Evolutionary conservation across 108 stramenopile genomes (phyloP).

Genomic region (Pseudonitzschia delicatissima): DNA sequence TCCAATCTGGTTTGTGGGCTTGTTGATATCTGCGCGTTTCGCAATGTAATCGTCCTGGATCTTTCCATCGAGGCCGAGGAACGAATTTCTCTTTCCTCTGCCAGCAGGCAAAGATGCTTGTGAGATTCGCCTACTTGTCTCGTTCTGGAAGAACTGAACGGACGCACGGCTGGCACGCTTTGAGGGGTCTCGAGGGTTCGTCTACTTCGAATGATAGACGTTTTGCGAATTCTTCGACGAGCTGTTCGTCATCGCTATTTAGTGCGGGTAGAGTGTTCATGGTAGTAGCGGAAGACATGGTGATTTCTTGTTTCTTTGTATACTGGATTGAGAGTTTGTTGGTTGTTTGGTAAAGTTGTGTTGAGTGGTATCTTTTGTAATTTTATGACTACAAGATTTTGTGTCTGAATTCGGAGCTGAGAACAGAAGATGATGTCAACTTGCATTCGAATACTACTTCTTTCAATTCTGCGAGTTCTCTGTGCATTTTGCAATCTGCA

Average conservation of each 20-base stretch:
- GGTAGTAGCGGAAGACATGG: not conserved
- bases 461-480: no score
- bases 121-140: not conserved
- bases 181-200: not conserved
- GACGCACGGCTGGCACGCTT: slow-evolving; percentile 7
- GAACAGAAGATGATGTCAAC: no score
- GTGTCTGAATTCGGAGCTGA: not conserved
- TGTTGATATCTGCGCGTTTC: slow-evolving; percentile 33
- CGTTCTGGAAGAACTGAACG: slow-evolving; percentile 9
- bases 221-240: not conserved
- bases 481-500: no score
- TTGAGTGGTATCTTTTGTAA: not conserved
- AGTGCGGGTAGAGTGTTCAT: not conserved
- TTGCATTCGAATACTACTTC: no score
- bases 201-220: not conserved
- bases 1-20: not conserved
- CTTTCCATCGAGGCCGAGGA: slow-evolving; percentile 24
- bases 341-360: no score
- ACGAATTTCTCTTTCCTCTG: slow-evolving; percentile 13
- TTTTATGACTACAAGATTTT: not conserved
- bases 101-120: not conserved
- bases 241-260: not conserved
- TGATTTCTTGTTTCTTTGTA: not conserved
- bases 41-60: slow-evolving; percentile 33
- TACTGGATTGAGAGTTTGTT: no score